Percentiles rank a stretch among this genome's conserved stretches.
These are phyloP conservation scores for Alternaria sp. DNA, from an alignment of 2,329 filamentous ascomycete species.

Conservation along the genomic window DNA sequence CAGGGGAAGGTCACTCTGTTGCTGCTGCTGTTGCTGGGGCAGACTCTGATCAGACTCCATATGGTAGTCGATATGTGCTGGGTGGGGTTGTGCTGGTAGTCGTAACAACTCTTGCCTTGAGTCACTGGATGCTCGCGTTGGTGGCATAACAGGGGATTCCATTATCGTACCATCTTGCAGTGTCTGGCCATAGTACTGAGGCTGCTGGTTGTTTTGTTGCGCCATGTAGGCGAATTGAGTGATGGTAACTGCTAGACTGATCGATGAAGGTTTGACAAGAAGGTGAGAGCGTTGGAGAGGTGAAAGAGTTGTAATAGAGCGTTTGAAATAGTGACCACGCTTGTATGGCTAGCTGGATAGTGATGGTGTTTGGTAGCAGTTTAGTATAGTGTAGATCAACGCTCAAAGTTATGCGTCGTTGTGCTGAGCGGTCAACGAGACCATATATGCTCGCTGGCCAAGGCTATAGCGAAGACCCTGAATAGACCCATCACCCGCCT, in stretches of 20 bases:
- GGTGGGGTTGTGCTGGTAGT: conserved; percentile 38
- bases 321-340: background rate
- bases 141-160: conserved; percentile 32
- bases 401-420: conserved; percentile 11
- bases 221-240: conserved; percentile 31
- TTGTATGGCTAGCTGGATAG: background rate
- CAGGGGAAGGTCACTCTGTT: conserved; percentile 19
- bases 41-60: conserved; percentile 22
- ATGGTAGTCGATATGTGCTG: conserved; percentile 33
- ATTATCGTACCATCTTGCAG: conserved; percentile 41
- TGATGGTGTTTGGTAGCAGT: background rate
- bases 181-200: conserved; percentile 42
- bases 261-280: conserved; percentile 10
- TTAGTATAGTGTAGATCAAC: background rate
- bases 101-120: conserved; percentile 43
- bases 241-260: conserved; percentile 6
- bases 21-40: conserved; percentile 6
- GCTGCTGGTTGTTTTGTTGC: conserved; percentile 27
- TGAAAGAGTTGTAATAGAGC: background rate
- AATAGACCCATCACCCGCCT: conserved; percentile 14
- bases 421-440: conserved; percentile 16
- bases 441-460: conserved; percentile 29
- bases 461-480: conserved; percentile 22
- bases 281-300: conserved; percentile 11
- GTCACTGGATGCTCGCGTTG: conserved; percentile 27